Conservation (phyloP, 1,139 yeast genomes). For the Sugiyamaella novakii region DNA sequence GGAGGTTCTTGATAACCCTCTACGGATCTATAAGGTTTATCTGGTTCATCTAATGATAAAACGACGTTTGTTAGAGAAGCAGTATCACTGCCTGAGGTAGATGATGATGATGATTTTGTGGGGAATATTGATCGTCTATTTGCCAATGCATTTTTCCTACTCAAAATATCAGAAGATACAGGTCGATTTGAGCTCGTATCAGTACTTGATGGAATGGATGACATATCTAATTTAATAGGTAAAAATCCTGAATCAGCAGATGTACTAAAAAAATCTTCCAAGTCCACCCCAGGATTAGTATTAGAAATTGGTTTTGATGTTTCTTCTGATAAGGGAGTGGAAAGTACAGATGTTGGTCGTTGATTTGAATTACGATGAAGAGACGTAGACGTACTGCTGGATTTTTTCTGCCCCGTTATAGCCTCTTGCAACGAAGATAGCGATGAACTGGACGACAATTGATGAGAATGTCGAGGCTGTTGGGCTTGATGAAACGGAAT, state of each 20-base stretch:
- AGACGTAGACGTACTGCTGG: not conserved
- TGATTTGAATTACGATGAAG: not conserved
- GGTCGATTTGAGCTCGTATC: not conserved
- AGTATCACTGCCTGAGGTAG: slow-evolving; percentile 4
- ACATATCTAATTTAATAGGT: slow-evolving; percentile 27
- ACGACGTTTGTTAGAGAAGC: not conserved
- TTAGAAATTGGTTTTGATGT: not conserved
- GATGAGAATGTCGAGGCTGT: slow-evolving; percentile 1
- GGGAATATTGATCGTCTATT: slow-evolving; percentile 13
- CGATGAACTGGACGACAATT: slow-evolving; percentile 7
- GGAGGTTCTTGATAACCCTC: slow-evolving; percentile 19
- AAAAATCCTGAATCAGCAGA: slow-evolving; percentile 21
- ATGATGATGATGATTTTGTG: slow-evolving; percentile 11
- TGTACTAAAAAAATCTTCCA: slow-evolving; percentile 3
- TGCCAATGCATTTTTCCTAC: slow-evolving; percentile 2
- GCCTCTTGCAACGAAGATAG: slow-evolving; percentile 7
- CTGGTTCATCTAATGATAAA: not conserved
- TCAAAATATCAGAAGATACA: not conserved
- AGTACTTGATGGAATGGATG: slow-evolving; percentile 17
- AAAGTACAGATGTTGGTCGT: slow-evolving; percentile 1
- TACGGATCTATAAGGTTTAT: slow-evolving; percentile 3
- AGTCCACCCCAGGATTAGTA: not conserved
- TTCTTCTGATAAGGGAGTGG: not conserved
- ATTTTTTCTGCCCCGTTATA: not conserved
- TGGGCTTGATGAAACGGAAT: slow-evolving; percentile 2